Base-by-base conservation (phyloP, 768 basidiomycete genomes). In the Rhizopogon rudus region DNA sequence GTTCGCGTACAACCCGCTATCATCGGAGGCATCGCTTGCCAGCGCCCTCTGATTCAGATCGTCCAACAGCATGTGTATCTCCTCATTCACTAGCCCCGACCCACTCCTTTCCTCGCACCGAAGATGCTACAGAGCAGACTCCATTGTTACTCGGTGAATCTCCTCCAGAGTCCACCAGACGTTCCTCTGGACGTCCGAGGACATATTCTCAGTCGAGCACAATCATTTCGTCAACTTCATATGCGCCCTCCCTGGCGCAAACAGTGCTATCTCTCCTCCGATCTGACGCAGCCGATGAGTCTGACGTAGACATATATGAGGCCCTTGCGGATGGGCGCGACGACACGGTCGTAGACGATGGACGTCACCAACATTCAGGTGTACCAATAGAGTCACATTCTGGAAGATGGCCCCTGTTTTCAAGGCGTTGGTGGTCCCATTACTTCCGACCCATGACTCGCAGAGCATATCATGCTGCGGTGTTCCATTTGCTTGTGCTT, bases 251-350 rank as follows among this genome's bases (percentile, higher is more conserved):
- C 2, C 71, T 91, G 8, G 79, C 82, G 5, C 88, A 86, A 35
- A 90, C 86, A 0, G 69, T 91, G 39, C 63, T 86, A 4, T 88
- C 87, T 0, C 75, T 91, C n/a, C 87, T 90, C 62, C 75, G 77
- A 5, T 70, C 75, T 6, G 83, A 85, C 55, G 75, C 72, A 33
- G 75, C 72, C 39, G 70, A 67, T 37, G 77, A 77, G 41, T 57
- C 72, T 37, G 78, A 77, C 44, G 63, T 68, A 5, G 75, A 78
- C 16, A 61, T 61, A 51, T 60, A 60, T 14, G 67, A 68, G 7
- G 62, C n/a, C 31, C 57, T 51, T 31, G 55, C 45, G 14, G 54
- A 17, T 29, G 72, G 61, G 4, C 67, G 60, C 43, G 65, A 53
- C 44, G 62, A 65, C 45, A 63, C 60, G n/a, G 53, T 61, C 6